Conservation (phyloP, 345 rosid species). For the Luvunga scandens region DNA sequence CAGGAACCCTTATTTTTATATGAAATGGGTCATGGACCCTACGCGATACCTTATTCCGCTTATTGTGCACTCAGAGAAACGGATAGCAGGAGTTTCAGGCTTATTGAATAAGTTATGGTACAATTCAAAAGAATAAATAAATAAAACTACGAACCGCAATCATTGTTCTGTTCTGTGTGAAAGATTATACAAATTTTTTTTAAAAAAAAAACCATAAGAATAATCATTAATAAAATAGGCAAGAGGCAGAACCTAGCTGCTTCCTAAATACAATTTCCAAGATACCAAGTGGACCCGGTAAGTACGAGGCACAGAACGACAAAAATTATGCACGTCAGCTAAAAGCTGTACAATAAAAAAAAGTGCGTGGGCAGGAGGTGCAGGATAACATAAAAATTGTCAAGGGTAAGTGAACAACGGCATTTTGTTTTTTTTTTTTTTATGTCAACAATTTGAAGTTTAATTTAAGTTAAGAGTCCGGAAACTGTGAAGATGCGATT, state of each 20-base stretch:
- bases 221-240: background rate
- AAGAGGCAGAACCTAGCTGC: background rate
- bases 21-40: background rate
- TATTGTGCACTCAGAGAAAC: background rate
- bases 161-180: background rate
- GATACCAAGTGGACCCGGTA: background rate
- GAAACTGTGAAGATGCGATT: background rate
- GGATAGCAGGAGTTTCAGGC: background rate
- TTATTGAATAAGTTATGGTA: too few species aligned
- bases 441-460: background rate
- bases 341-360: background rate
- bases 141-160: background rate
- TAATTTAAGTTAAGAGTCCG: background rate
- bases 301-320: constrained; percentile 18
- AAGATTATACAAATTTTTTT: background rate
- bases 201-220: background rate
- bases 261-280: constrained; percentile 14
- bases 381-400: background rate
- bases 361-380: background rate
- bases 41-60: background rate
- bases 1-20: background rate
- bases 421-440: background rate
- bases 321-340: background rate
- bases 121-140: too few species aligned
- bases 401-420: background rate